These are phyloP conservation scores for Geosmithia morbida DNA, from an alignment of 2,329 filamentous ascomycete genomes.

Conservation along the genomic window DNA sequence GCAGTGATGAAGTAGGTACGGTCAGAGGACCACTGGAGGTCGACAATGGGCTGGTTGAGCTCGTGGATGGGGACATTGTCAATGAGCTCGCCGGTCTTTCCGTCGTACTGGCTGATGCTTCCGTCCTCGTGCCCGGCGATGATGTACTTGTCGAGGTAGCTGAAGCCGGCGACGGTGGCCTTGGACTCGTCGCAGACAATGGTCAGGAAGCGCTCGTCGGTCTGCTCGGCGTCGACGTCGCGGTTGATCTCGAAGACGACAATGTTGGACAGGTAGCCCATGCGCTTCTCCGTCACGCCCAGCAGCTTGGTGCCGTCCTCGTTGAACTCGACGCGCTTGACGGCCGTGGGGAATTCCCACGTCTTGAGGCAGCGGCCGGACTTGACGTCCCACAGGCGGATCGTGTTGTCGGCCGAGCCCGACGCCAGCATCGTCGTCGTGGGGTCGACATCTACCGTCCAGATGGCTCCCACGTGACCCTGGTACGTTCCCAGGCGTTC, in stretches of 20 bases:
- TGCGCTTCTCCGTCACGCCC: slow-evolving; percentile 96
- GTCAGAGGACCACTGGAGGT: slow-evolving; percentile 89
- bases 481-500: slow-evolving; percentile 94
- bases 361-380: slow-evolving; percentile 87
- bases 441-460: slow-evolving; percentile 91
- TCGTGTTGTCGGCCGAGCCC: slow-evolving; percentile 95
- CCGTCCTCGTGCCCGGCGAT: slow-evolving; percentile 97
- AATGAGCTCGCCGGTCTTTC: slow-evolving; percentile 75
- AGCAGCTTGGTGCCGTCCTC: slow-evolving; percentile 83
- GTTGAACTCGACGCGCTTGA: slow-evolving; percentile 96
- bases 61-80: slow-evolving; percentile 78
- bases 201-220: slow-evolving; percentile 64
- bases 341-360: slow-evolving; percentile 93
- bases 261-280: slow-evolving; percentile 90
- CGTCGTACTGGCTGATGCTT: slow-evolving; percentile 80
- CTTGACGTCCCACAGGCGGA: slow-evolving; percentile 93
- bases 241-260: slow-evolving; percentile 81
- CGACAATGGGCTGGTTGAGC: slow-evolving; percentile 68
- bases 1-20: slow-evolving; percentile 97
- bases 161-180: slow-evolving; percentile 94
- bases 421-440: slow-evolving; percentile 84
- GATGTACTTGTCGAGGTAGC: slow-evolving; percentile 88
- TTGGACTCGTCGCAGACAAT: slow-evolving; percentile 95
- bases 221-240: slow-evolving; percentile 72
- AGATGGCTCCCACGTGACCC: slow-evolving; percentile 94